Base-by-base conservation (phyloP, 164 flowering plant genomes). In the Liquidambar formosana region DNA sequence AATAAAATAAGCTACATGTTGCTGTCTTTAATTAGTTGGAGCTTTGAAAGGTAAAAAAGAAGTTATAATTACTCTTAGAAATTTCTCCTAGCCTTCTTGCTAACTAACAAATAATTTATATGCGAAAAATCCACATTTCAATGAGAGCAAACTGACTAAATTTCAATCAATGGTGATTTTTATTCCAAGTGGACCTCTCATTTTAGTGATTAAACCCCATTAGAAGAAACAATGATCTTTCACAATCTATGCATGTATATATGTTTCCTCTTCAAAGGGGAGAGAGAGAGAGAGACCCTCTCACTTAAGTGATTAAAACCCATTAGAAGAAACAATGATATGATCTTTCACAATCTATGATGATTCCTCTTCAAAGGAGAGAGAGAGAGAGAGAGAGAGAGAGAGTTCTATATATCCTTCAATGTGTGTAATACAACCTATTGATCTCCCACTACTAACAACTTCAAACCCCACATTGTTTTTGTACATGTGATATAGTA, bases 301-400 rank as follows among this genome's bases (percentile, higher is more conserved):
- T 61, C 59, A 68, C 60, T 66, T 26, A 63, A 57, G 23, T 44
- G 23, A 22, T 47, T 10, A 59, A 67, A 33, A 44, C 38, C 18
- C 49, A 43, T 19, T 49, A 12, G 18, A 57, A 67, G 38, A 45
- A 53, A 33, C 25, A 54, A 57, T 41, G 38, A 41, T 61, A n/a
- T n/a, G n/a, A n/a, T n/a, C 49, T 68, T 15, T n/a, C 14, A 49
- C 53, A 19, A 38, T 38, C 14, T 19, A 9, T 12, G 19, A 33
- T n/a, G n/a, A n/a, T n/a, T n/a, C n/a, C n/a, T n/a, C n/a, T n/a
- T n/a, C n/a, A n/a, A n/a, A n/a, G n/a, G 58, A 61, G 57, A 52
- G 65, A 69, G 61, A 64, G 71, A 57, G 67, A 57, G 69, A 76
- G 64, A 68, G 67, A 74, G 68, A 71, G 25, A 71, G 73, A 47